Evolutionary conservation across 176 grass and related monocot species (phyloP).

Genomic region (Avena eriantha): DNA sequence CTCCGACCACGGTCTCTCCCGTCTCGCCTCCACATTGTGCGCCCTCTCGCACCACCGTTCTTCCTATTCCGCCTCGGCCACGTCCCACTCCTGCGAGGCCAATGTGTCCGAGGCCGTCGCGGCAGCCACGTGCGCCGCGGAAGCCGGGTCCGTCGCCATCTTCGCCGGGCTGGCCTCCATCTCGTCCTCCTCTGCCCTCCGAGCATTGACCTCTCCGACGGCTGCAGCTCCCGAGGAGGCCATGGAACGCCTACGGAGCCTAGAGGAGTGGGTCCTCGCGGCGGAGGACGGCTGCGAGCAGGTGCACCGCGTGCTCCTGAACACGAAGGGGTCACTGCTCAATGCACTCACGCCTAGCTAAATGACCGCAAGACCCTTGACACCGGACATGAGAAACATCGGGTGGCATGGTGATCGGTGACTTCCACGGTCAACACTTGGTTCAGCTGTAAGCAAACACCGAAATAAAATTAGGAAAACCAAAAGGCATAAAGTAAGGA

Average conservation of each 20-base stretch:
- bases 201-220: background rate
- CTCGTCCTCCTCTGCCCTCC: constrained; percentile 47
- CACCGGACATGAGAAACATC: too few relatives aligned
- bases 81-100: constrained; percentile 35
- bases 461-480: too few relatives aligned
- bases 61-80: background rate
- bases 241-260: constrained; percentile 45
- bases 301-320: constrained; percentile 62
- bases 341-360: constrained; percentile 60
- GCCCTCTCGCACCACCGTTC: constrained; percentile 35
- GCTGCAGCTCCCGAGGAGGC: constrained; percentile 35
- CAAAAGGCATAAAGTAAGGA: too few relatives aligned
- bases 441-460: too few relatives aligned
- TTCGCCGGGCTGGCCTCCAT: constrained; percentile 52
- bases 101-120: constrained; percentile 45
- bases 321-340: constrained; percentile 60
- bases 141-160: constrained; percentile 51
- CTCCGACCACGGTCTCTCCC: constrained; percentile 43
- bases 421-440: too few relatives aligned
- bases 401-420: too few relatives aligned
- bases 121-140: constrained; percentile 33
- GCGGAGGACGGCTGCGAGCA: constrained; percentile 60
- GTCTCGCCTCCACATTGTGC: constrained; percentile 46
- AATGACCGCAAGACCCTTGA: constrained; percentile 25
- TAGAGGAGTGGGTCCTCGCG: constrained; percentile 54